phyloP scores from a whole-genome alignment of 2,329 filamentous ascomycete genomes.

The Chaetomiaceae sp. region DNA sequence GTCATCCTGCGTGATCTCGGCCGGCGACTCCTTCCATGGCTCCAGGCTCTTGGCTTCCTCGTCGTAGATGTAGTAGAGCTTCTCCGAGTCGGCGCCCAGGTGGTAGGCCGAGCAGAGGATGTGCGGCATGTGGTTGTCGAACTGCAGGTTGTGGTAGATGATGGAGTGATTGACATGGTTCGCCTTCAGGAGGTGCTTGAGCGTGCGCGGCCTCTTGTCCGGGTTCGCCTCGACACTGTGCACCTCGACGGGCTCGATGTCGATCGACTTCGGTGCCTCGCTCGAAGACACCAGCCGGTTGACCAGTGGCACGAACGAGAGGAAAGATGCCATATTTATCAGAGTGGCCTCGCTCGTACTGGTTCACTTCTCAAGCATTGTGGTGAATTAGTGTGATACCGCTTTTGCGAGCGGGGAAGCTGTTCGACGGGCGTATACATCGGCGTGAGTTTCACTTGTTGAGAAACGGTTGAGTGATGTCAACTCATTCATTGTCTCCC shows the following conservation, averaged over 20 bases:
- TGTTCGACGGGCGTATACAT: no score
- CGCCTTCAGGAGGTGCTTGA: conserved; percentile 85
- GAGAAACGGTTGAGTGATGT: conserved; percentile 15
- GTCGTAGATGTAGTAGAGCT: conserved; percentile 78
- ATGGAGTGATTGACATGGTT: conserved; percentile 90
- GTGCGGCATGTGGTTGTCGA: conserved; percentile 79
- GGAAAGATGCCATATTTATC: conserved; percentile 22
- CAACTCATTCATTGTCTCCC: conserved; percentile 3
- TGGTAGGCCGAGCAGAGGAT: conserved; percentile 80
- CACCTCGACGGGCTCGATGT: conserved; percentile 62
- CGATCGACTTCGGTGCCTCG: conserved; percentile 34
- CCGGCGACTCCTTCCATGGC: conserved; percentile 75
- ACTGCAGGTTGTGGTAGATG: conserved; percentile 66
- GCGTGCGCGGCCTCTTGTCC: conserved; percentile 71
- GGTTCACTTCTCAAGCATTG: not conserved
- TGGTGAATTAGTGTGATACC: not conserved
- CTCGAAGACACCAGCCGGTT: conserved; percentile 24
- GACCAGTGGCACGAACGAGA: conserved; percentile 28
- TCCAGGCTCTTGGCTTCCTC: conserved; percentile 64
- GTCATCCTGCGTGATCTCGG: conserved; percentile 74
- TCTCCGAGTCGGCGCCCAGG: conserved; percentile 65
- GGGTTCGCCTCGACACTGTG: conserved; percentile 74
- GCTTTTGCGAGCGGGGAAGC: not conserved
- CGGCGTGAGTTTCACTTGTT: no score
- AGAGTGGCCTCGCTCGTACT: not conserved